Conservation (phyloP, 2,329 filamentous ascomycete genomes). For the Fusarium oxysporum region DNA sequence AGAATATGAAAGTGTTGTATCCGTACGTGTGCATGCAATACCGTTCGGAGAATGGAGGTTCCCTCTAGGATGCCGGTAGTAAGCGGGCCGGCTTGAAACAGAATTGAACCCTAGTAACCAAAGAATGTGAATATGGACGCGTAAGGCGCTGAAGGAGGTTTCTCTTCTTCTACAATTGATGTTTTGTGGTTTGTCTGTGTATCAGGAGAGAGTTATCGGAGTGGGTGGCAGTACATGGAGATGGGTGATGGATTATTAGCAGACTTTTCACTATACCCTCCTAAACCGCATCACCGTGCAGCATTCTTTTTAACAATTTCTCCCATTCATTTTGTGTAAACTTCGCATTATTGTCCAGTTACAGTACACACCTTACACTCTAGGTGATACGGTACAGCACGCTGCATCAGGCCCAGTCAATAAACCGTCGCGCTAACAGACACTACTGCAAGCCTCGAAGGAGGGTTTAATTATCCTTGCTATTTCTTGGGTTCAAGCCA, state of each 20-base stretch:
- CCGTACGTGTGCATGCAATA: not conserved
- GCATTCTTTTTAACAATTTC: not conserved
- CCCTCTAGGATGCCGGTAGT: not conserved
- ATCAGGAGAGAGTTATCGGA: not conserved
- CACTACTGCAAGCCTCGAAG: constrained; percentile 40
- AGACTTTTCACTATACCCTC: not conserved
- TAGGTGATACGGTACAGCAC: constrained; percentile 3
- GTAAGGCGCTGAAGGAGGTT: not conserved
- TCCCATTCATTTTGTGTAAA: not conserved
- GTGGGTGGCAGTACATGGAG: not conserved
- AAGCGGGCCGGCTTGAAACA: constrained; percentile 30
- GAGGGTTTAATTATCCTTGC: constrained; percentile 32
- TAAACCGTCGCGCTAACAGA: constrained; percentile 44
- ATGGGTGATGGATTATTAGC: not conserved
- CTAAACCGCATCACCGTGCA: not conserved
- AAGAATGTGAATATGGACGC: constrained; percentile 9
- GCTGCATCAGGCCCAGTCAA: constrained; percentile 37
- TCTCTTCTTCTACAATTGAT: not conserved
- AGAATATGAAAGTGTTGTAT: constrained; percentile 4
- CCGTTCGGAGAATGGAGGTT: constrained; percentile 12
- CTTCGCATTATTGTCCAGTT: constrained; percentile 5
- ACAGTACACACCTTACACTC: not conserved
- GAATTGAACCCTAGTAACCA: not conserved
- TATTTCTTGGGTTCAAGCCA: not conserved
- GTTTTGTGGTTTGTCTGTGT: not conserved